Conservation (phyloP, 345 rosid species). For the Eucalyptus caleyi region DNA sequence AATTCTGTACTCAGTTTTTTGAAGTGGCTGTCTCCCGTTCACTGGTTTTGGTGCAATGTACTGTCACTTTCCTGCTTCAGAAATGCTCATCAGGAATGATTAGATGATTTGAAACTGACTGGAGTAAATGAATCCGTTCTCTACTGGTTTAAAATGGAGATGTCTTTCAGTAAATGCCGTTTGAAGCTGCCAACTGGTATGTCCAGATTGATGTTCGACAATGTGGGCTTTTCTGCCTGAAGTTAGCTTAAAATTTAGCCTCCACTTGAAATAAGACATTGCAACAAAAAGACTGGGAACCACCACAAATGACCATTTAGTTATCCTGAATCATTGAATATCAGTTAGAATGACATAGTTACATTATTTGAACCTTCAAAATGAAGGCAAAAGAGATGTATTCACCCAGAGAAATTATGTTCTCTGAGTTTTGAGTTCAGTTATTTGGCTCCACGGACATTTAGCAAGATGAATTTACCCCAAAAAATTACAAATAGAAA, state of each 20-base stretch:
- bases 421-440: not conserved
- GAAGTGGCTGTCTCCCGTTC: no score
- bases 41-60: no score
- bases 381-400: not conserved
- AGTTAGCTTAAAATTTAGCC: not conserved
- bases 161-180: no score
- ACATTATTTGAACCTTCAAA: not conserved
- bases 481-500: not conserved
- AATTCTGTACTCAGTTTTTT: no score
- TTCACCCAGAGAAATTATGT: not conserved
- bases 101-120: no score
- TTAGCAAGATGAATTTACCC: not conserved
- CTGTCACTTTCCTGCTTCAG: no score
- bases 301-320: not conserved
- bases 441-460: not conserved
- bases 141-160: no score
- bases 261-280: not conserved
- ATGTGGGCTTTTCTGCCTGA: conserved; percentile 54
- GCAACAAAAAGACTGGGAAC: not conserved
- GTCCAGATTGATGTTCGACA: conserved; percentile 67
- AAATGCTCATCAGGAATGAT: no score
- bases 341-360: not conserved
- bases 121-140: no score
- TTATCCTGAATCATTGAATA: not conserved
- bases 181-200: conserved; percentile 65